phyloP scores from a whole-genome alignment of 116 monocot genomes.

The Trichopus zeylanicus region DNA sequence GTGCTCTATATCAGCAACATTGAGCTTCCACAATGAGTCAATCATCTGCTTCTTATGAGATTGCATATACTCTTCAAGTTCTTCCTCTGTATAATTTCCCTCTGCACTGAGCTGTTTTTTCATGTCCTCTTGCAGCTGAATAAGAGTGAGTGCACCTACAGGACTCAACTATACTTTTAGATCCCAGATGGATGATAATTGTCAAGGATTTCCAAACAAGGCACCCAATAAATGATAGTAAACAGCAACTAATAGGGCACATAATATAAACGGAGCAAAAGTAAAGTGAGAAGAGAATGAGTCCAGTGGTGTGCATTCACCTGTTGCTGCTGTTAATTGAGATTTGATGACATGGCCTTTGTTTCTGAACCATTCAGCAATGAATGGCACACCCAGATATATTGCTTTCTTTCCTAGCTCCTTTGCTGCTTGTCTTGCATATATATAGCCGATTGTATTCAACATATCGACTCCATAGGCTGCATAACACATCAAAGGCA shows the following conservation, averaged over 20 bases:
- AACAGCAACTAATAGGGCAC: neutral
- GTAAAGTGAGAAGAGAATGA: neutral
- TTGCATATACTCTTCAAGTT: conserved; percentile 78
- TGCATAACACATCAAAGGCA: conserved; percentile 23
- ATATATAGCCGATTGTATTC: conserved; percentile 96
- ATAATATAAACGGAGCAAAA: neutral
- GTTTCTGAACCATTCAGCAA: conserved; percentile 99
- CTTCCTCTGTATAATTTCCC: conserved; percentile 70
- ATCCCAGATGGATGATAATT: too few species aligned
- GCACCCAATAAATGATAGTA: neutral
- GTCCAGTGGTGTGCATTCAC: conserved; percentile 16
- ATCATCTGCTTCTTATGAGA: conserved; percentile 82
- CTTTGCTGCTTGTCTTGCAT: conserved; percentile 87
- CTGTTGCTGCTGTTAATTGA: conserved; percentile 96
- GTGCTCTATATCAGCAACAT: conserved; percentile 97
- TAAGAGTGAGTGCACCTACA: conserved; percentile 84
- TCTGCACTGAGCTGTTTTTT: conserved; percentile 79
- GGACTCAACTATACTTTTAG: too few species aligned
- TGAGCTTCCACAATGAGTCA: conserved; percentile 97
- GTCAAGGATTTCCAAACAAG: neutral
- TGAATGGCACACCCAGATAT: conserved; percentile 84
- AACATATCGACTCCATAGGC: conserved; percentile 96
- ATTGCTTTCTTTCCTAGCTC: conserved; percentile 91
- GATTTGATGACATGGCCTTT: conserved; percentile 95
- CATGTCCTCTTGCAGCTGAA: conserved; percentile 95